Conservation (phyloP, 2,329 filamentous ascomycete genomes). For the Claviceps sp. region DNA sequence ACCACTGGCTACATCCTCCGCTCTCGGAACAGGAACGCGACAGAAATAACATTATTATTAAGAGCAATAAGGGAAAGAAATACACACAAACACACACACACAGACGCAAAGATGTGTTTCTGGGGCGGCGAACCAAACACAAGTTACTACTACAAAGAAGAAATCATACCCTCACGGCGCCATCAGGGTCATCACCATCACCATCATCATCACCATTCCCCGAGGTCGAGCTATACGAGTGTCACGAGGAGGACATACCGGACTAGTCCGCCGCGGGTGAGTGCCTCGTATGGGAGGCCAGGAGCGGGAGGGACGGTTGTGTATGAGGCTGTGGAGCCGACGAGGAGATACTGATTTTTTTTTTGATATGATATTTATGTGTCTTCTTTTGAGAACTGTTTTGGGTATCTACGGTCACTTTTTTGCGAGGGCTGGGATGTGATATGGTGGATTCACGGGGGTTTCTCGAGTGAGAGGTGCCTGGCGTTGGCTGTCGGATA, state of each 20-base stretch:
- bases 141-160: slow-evolving; percentile 43
- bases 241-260: slow-evolving; percentile 23
- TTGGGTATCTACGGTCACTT: not conserved
- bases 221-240: slow-evolving; percentile 30
- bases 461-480: not conserved
- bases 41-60: not conserved
- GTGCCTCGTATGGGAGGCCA: slow-evolving; percentile 14
- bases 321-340: not conserved
- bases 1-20: no score
- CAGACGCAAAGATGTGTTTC: slow-evolving; percentile 36
- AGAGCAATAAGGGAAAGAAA: not conserved
- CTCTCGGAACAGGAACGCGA: no score
- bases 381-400: not conserved
- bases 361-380: not conserved
- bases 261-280: slow-evolving; percentile 30
- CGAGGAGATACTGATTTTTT: not conserved
- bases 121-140: slow-evolving; percentile 26
- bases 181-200: slow-evolving; percentile 22
- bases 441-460: not conserved
- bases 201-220: slow-evolving; percentile 20
- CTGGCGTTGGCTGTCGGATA: not conserved
- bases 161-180: slow-evolving; percentile 32
- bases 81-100: no score
- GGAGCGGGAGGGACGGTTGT: slow-evolving; percentile 11
- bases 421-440: not conserved